A percentile compares a stretch with the other conserved stretches of the same genome.
phyloP scores from a whole-genome alignment of 257 asterid genomes.

The Solanum gracilifrons region DNA sequence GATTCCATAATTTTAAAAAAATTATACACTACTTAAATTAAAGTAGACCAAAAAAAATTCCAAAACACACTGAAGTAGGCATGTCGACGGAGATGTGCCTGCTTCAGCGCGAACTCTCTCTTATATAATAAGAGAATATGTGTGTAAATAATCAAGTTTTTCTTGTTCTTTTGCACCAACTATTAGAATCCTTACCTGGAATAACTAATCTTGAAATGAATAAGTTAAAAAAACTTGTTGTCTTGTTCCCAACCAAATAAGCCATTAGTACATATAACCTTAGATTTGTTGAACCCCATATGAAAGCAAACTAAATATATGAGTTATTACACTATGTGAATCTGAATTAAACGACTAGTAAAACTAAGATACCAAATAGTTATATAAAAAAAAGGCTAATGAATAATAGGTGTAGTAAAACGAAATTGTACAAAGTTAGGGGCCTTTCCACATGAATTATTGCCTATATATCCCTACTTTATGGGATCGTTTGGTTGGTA shows the following conservation, averaged over 20 bases:
- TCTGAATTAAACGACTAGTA: not conserved
- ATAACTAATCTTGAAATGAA: too few relatives aligned
- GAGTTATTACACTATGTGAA: not conserved
- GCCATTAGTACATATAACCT: not conserved
- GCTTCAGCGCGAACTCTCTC: too few relatives aligned
- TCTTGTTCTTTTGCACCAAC: not conserved
- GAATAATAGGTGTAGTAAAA: not conserved
- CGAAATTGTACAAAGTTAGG: not conserved
- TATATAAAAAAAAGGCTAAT: not conserved
- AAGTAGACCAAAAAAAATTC: too few relatives aligned
- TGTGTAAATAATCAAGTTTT: not conserved
- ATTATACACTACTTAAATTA: too few relatives aligned
- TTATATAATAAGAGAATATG: too few relatives aligned
- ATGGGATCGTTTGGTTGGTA: not conserved
- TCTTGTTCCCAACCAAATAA: too few relatives aligned
- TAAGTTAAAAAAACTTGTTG: too few relatives aligned
- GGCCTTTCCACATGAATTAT: constrained; percentile 14
- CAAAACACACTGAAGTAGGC: too few relatives aligned
- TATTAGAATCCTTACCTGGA: not conserved
- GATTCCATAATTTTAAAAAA: too few relatives aligned
- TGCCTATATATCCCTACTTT: constrained; percentile 12
- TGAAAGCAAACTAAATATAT: not conserved
- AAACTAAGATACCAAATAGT: not conserved
- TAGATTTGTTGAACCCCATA: not conserved
- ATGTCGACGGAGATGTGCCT: too few relatives aligned